Evolutionary conservation across 2,329 filamentous ascomycete genomes (phyloP).

Genomic region (Cadophora malorum): DNA sequence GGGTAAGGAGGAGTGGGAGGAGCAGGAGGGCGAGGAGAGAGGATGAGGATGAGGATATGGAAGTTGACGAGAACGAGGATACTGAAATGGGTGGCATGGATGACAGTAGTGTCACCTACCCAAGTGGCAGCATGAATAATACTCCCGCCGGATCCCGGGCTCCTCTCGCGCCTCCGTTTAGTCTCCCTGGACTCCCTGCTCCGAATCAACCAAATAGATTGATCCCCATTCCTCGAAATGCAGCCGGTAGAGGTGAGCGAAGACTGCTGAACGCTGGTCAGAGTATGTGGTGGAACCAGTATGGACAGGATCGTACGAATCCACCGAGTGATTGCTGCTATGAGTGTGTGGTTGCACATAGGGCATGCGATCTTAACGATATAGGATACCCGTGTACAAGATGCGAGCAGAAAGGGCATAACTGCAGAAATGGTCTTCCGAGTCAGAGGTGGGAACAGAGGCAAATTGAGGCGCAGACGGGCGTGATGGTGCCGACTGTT

Average conservation of each 20-base stretch:
- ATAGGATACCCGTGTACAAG: conserved; percentile 8
- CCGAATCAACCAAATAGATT: not conserved
- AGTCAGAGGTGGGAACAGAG: not conserved
- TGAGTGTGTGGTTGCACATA: not conserved
- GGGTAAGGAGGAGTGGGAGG: not conserved
- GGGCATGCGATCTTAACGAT: not conserved
- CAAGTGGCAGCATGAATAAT: not conserved
- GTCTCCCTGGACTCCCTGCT: not conserved
- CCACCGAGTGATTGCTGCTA: conserved; percentile 4
- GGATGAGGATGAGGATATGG: not conserved
- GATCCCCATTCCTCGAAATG: not conserved
- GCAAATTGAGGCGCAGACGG: not conserved
- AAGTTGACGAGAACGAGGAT: not conserved
- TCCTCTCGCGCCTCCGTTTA: not conserved
- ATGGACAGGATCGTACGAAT: not conserved
- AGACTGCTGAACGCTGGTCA: not conserved
- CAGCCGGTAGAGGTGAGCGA: not conserved
- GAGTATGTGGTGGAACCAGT: conserved; percentile 8
- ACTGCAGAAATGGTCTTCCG: not conserved
- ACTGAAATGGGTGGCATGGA: not conserved
- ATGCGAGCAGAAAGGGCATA: not conserved
- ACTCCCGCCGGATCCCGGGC: not conserved
- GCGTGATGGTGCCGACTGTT: not conserved
- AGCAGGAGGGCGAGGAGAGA: not conserved
- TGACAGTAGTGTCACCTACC: not conserved